Evolutionary conservation across 176 grass and related monocot genomes (phyloP).

Genomic region (Oropetium thomaeum): DNA sequence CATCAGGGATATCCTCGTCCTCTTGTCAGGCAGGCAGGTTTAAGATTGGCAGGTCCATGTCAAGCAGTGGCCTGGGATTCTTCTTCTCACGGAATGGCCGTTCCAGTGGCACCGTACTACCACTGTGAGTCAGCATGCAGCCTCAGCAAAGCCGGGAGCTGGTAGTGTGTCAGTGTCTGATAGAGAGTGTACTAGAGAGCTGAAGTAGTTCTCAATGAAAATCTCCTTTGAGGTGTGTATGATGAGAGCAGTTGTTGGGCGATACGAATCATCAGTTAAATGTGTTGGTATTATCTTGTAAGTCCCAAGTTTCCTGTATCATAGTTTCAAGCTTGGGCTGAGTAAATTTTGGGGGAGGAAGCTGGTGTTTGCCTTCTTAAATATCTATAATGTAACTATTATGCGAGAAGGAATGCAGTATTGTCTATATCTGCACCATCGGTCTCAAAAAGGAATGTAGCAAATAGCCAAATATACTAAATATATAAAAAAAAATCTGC

Average conservation of each 20-base stretch:
- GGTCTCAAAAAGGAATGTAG: background rate
- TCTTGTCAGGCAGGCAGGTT: slow-evolving; percentile 39
- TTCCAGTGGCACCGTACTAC: slow-evolving; percentile 32
- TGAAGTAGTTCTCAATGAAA: slow-evolving; percentile 20
- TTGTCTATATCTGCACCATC: slow-evolving; percentile 1
- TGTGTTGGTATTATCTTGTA: slow-evolving; percentile 6
- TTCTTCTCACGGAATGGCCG: slow-evolving; percentile 47
- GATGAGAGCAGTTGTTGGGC: background rate
- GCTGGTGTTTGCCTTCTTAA: slow-evolving; percentile 21
- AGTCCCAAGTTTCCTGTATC: slow-evolving; percentile 28
- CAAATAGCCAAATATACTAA: background rate
- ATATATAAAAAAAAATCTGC: slow-evolving; percentile 23
- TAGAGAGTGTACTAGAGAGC: slow-evolving; percentile 19
- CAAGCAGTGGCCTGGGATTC: slow-evolving; percentile 46
- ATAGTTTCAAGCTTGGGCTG: slow-evolving; percentile 33
- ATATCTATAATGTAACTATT: slow-evolving; percentile 16
- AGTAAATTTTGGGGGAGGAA: slow-evolving; percentile 35
- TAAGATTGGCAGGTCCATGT: slow-evolving; percentile 51
- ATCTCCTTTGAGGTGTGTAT: slow-evolving; percentile 17
- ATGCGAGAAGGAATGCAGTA: slow-evolving; percentile 4
- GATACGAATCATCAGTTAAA: slow-evolving; percentile 31
- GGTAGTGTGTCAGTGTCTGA: slow-evolving; percentile 38
- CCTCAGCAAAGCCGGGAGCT: slow-evolving; percentile 63
- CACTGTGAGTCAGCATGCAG: slow-evolving; percentile 41
- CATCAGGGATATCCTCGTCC: slow-evolving; percentile 26